Percentiles rank a stretch among this genome's conserved stretches.
Conservation (phyloP, 208 protist species). For the Leishmania major region DNA sequence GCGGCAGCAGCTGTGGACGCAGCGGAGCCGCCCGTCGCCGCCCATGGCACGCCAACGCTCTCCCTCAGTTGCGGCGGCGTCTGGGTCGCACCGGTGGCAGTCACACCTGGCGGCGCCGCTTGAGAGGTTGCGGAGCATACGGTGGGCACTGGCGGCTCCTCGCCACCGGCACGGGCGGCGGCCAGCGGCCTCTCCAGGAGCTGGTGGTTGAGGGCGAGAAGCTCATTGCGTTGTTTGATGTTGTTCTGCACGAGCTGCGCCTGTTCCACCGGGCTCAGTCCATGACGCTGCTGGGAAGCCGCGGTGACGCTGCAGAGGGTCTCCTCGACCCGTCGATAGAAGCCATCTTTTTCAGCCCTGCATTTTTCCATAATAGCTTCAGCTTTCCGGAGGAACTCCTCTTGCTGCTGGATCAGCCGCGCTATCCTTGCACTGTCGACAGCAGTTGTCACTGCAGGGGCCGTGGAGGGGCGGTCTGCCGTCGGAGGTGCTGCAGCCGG, state of each 20-base stretch:
- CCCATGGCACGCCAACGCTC: slow-evolving; percentile 21
- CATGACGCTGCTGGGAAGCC: slow-evolving; percentile 28
- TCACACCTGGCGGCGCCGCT: background rate
- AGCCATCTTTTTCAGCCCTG: slow-evolving; percentile 51
- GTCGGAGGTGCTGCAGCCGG: background rate
- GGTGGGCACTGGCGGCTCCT: background rate
- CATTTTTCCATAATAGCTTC: slow-evolving; percentile 42
- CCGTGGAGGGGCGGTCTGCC: background rate
- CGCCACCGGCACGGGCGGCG: slow-evolving; percentile 33
- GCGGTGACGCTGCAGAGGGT: slow-evolving; percentile 23
- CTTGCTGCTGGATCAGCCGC: slow-evolving; percentile 41
- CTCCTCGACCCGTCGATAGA: slow-evolving; percentile 52
- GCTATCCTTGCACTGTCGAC: slow-evolving; percentile 11
- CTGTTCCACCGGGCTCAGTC: slow-evolving; percentile 63
- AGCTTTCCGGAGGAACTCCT: slow-evolving; percentile 50
- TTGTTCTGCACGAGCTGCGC: slow-evolving; percentile 54
- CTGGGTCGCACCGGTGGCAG: background rate
- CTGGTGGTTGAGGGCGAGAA: slow-evolving; percentile 68
- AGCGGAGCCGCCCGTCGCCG: background rate
- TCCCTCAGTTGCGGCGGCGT: background rate
- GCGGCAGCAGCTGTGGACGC: background rate
- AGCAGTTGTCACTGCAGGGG: background rate
- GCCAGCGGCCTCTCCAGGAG: slow-evolving; percentile 67
- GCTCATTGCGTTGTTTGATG: slow-evolving; percentile 73
- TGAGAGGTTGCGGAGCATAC: background rate